These are phyloP conservation scores for Kitagawia praeruptora DNA, from an alignment of 129 eudicot species.

Conservation along the genomic window DNA sequence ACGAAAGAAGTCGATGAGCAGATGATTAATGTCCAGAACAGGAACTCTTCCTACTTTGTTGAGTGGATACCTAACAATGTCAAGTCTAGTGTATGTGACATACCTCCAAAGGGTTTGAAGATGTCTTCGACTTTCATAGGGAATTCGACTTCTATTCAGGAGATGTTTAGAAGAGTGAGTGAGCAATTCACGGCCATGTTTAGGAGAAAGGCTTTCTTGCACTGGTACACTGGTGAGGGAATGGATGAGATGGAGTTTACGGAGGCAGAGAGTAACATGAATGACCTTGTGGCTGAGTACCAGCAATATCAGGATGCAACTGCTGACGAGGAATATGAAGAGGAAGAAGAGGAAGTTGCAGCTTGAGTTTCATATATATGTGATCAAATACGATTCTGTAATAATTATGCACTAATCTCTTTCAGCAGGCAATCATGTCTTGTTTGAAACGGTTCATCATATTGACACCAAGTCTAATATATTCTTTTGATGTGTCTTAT, in stretches of 20 bases:
- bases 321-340: constrained; percentile 16
- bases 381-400: background rate
- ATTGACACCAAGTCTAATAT: background rate
- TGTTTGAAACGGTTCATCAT: background rate
- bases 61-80: constrained; percentile 42
- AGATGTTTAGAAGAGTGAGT: constrained; percentile 35
- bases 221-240: constrained; percentile 22
- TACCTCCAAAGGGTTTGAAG: constrained; percentile 34
- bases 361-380: constrained; percentile 1
- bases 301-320: constrained; percentile 23
- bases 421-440: background rate
- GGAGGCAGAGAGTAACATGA: constrained; percentile 21
- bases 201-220: constrained; percentile 22
- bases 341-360: constrained; percentile 14
- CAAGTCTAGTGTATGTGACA: constrained; percentile 36
- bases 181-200: constrained; percentile 20
- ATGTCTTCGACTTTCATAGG: constrained; percentile 36
- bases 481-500: background rate
- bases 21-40: constrained; percentile 39
- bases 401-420: background rate
- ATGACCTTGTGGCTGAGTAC: constrained; percentile 20
- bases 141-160: constrained; percentile 35
- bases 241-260: constrained; percentile 24
- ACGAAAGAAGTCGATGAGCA: constrained; percentile 40
- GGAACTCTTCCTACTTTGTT: constrained; percentile 39